Conservation (phyloP, 371 early-diverging fungal species). For the Nematocida sp. region DNA sequence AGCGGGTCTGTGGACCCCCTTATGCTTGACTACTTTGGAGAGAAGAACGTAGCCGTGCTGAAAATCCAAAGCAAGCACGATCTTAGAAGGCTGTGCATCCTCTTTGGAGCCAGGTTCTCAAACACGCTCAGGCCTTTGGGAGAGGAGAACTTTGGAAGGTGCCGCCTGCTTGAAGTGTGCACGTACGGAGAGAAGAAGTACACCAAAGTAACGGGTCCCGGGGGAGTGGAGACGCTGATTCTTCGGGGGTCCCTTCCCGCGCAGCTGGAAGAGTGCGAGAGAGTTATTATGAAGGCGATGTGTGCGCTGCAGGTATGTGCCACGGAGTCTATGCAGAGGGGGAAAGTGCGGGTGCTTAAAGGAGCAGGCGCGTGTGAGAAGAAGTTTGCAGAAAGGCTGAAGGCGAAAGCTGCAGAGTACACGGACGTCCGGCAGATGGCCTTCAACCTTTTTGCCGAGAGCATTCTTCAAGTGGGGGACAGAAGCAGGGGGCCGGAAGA, state of each 20-base stretch:
- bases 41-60: constrained; percentile 56
- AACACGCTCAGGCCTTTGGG: constrained; percentile 31
- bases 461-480: constrained; percentile 19
- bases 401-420: constrained; percentile 5
- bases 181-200: constrained; percentile 53
- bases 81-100: constrained; percentile 57
- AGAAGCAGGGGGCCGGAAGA: constrained; percentile 20
- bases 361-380: constrained; percentile 46
- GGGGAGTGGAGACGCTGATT: constrained; percentile 56
- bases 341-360: constrained; percentile 12
- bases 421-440: constrained; percentile 31
- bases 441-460: constrained; percentile 13
- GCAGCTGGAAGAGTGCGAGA: constrained; percentile 56
- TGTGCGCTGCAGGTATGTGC: constrained; percentile 44
- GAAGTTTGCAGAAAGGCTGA: constrained; percentile 1
- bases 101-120: constrained; percentile 55
- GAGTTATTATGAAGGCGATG: constrained; percentile 38
- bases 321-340: constrained; percentile 42
- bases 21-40: constrained; percentile 59
- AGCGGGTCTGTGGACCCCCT: constrained; percentile 58
- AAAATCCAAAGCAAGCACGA: constrained; percentile 62
- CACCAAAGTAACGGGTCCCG: constrained; percentile 49
- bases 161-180: constrained; percentile 35
- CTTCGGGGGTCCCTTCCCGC: constrained; percentile 57
- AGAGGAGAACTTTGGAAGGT: constrained; percentile 28